phyloP scores from a whole-genome alignment of 2,329 filamentous ascomycete species.

The Xylariaceae sp. region DNA sequence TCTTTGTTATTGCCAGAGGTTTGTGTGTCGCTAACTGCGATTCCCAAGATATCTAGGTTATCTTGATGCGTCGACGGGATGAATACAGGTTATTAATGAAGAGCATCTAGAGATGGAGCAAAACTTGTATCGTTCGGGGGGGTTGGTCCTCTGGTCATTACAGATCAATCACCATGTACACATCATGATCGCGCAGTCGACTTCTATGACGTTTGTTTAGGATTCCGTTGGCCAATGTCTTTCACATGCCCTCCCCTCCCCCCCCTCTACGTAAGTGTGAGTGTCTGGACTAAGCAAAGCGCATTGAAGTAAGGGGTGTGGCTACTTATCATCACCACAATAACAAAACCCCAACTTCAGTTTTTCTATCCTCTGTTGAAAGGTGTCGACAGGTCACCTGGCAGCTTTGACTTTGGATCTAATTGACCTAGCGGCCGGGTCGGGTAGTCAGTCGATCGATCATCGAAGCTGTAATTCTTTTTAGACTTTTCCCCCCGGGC shows the following conservation, averaged over 20 bases:
- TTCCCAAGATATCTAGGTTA: background rate
- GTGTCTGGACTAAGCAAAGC: background rate
- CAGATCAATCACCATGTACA: background rate
- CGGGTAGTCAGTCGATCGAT: background rate
- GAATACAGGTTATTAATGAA: background rate
- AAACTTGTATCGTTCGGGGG: background rate
- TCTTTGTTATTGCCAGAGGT: background rate
- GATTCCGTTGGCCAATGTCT: background rate
- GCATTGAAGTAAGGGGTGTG: background rate
- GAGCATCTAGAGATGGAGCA: background rate
- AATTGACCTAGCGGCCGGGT: background rate
- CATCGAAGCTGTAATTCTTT: background rate
- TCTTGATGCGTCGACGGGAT: background rate
- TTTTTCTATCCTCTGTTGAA: too few species aligned
- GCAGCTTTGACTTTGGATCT: background rate
- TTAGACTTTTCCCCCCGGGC: too few species aligned
- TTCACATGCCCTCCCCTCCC: background rate
- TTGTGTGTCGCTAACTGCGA: background rate
- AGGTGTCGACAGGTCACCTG: background rate
- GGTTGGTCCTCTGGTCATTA: background rate
- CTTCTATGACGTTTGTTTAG: constrained; percentile 4
- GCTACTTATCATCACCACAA: too few species aligned
- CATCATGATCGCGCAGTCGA: background rate
- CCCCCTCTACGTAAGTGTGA: background rate
- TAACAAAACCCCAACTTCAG: too few species aligned